phyloP scores from a whole-genome alignment of 805 yeast genomes.

The Candida awuae region DNA sequence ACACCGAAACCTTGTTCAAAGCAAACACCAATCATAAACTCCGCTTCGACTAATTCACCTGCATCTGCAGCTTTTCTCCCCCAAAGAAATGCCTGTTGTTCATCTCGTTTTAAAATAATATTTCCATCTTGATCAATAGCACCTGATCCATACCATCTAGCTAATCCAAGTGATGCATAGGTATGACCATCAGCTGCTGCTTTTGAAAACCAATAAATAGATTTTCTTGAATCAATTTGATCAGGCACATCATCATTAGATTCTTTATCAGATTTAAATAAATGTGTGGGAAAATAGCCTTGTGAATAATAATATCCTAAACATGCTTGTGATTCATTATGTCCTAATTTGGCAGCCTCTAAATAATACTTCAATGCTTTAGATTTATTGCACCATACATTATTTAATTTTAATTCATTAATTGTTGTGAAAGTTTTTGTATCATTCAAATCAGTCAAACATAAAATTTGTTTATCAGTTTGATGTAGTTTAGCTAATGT shows the following conservation, averaged over 20 bases:
- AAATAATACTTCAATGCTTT: conserved; percentile 46
- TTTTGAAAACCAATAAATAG: conserved; percentile 67
- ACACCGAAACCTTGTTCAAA: conserved; percentile 61
- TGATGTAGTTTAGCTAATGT: conserved; percentile 31
- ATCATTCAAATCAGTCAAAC: conserved; percentile 19
- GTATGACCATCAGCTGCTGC: conserved; percentile 61
- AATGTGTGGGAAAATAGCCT: conserved; percentile 37
- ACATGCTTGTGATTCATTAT: conserved; percentile 61
- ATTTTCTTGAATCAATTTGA: conserved; percentile 42
- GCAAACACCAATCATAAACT: conserved; percentile 62
- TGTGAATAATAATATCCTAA: conserved; percentile 68
- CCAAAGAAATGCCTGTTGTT: conserved; percentile 60
- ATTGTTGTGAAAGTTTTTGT: conserved; percentile 27
- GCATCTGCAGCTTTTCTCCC: conserved; percentile 54
- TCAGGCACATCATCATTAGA: conserved; percentile 23
- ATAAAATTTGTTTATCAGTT: conserved; percentile 27
- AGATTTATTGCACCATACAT: conserved; percentile 29
- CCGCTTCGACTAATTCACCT: conserved; percentile 49
- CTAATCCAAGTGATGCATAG: conserved; percentile 61
- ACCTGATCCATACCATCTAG: conserved; percentile 76
- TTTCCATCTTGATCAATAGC: conserved; percentile 32
- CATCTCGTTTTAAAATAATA: conserved; percentile 41
- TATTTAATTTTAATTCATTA: conserved; percentile 26
- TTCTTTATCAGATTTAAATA: conserved; percentile 28
- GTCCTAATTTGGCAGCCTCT: conserved; percentile 51